phyloP scores from a whole-genome alignment of 1,284 basidiomycete species.

The Ganoderma sinense region DNA sequence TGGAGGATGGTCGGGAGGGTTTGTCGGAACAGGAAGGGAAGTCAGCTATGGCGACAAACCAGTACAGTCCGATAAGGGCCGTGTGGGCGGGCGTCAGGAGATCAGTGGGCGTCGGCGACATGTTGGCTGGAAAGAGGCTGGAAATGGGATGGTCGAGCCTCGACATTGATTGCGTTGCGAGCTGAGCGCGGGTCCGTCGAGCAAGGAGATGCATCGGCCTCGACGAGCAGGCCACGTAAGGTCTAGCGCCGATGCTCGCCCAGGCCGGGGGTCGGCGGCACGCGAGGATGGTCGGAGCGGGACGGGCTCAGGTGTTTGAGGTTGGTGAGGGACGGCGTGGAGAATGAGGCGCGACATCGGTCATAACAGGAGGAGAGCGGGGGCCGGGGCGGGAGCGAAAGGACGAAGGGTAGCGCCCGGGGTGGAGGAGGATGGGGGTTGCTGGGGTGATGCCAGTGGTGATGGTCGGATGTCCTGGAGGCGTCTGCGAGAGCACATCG shows the following conservation, averaged over 20 bases:
- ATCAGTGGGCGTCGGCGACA: conserved; percentile 13
- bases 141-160: conserved; percentile 9
- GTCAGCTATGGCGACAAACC: conserved; percentile 29
- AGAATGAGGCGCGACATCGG: conserved; percentile 2
- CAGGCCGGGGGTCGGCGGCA: background rate
- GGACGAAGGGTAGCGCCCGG: background rate
- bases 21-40: conserved; percentile 23
- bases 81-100: background rate
- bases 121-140: background rate
- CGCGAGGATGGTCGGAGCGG: conserved; percentile 2
- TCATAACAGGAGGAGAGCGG: background rate
- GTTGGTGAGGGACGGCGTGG: background rate
- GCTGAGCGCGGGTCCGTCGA: conserved; percentile 24
- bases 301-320: background rate
- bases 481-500: conserved; percentile 21
- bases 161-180: conserved; percentile 18
- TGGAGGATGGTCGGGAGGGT: conserved; percentile 5
- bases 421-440: background rate
- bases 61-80: conserved; percentile 18
- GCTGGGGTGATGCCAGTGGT: background rate
- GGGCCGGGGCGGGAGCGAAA: background rate
- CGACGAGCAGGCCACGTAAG: conserved; percentile 18
- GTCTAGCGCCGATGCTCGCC: conserved; percentile 13
- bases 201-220: conserved; percentile 26
- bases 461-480: conserved; percentile 6